Base-by-base conservation (phyloP, 106 monocot species). In the Chionographis japonica region DNA sequence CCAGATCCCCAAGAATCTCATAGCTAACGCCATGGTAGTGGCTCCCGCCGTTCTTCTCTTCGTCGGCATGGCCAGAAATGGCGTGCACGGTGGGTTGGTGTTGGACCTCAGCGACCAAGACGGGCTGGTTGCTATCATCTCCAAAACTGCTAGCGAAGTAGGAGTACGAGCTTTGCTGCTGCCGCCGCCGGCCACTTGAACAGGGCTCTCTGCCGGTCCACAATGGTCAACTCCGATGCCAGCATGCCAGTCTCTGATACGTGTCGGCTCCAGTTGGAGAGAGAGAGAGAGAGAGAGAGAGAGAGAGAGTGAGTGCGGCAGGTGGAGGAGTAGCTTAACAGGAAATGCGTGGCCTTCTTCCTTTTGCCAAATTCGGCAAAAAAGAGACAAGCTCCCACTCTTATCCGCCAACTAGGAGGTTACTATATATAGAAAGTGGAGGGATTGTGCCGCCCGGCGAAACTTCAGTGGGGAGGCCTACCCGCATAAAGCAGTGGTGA, bases 271-370 rank as follows among this genome's bases (percentile, higher is more conserved):
- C 46, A 46, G 9, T 46, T n/a, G 40, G 62, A 13, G 18, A 41
- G 62, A 58, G 58, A 14, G 58, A 58, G 58, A 58, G 58, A 14
- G 58, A 58, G 58, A 58, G 58, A 58, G 58, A 58, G 58, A 58
- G 58, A 58, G 58, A 58, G 2, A 1, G 2, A 58, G 58, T 2
- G 58, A 14, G 58, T n/a, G 58, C n/a, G 58, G 17, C 17, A 58
- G 58, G 20, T 15, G 17, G 58, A 58, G 58, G 20, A 20, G 17
- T 3, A 55, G 54, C 14, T 11, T 5, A 4, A 13, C 12, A 13
- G 51, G 51, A 52, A 52, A 27, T 1, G 27, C 27, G 27, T 27
- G 27, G 1, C 27, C 27, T 27, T 27, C 27, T 27, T 27, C 27
- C 27, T 27, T n/a, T n/a, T 27, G 27, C 27, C 27, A 27, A 27